A percentile compares a stretch with the other conserved stretches of the same genome.
These are phyloP conservation scores for Cladophialophora yegresii DNA, from an alignment of 2,329 filamentous ascomycete genomes.

Conservation along the genomic window DNA sequence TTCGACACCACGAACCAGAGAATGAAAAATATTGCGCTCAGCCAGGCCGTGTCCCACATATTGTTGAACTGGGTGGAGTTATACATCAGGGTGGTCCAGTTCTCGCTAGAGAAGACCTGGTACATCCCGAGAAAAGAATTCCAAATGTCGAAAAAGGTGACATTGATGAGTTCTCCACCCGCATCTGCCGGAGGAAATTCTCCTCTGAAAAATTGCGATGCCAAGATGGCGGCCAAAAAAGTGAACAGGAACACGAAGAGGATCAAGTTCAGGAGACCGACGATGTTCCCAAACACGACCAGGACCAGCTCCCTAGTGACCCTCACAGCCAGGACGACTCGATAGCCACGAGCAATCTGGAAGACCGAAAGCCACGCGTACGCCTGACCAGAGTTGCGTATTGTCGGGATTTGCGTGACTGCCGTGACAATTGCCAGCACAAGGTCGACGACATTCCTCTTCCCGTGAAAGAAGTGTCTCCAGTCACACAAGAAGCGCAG, in stretches of 20 bases:
- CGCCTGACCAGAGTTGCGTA: conserved; percentile 67
- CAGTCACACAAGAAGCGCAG: conserved; percentile 77
- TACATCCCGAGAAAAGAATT: conserved; percentile 99
- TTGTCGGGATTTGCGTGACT: conserved; percentile 80
- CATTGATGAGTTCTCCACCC: conserved; percentile 62
- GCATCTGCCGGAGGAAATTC: conserved; percentile 69
- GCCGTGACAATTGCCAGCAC: conserved; percentile 76
- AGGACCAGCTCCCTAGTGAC: conserved; percentile 83
- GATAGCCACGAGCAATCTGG: conserved; percentile 88
- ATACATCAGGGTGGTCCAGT: conserved; percentile 90
- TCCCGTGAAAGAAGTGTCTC: conserved; percentile 73
- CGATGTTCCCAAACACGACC: conserved; percentile 84
- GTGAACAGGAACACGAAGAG: conserved; percentile 95
- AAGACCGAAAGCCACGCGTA: conserved; percentile 93
- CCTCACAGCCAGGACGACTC: conserved; percentile 84
- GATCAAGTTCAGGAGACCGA: conserved; percentile 91
- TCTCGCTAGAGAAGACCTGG: conserved; percentile 90
- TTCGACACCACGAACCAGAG: conserved; percentile 95
- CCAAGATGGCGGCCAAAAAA: conserved; percentile 90
- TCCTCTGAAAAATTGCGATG: conserved; percentile 86
- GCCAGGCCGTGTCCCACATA: conserved; percentile 75
- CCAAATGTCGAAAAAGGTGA: conserved; percentile 87
- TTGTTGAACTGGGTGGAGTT: conserved; percentile 71
- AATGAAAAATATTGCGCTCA: conserved; percentile 85
- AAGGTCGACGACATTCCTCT: conserved; percentile 78